Evolutionary conservation across 176 grass and related monocot genomes (phyloP).

Genomic region (Aegilops tauschii): DNA sequence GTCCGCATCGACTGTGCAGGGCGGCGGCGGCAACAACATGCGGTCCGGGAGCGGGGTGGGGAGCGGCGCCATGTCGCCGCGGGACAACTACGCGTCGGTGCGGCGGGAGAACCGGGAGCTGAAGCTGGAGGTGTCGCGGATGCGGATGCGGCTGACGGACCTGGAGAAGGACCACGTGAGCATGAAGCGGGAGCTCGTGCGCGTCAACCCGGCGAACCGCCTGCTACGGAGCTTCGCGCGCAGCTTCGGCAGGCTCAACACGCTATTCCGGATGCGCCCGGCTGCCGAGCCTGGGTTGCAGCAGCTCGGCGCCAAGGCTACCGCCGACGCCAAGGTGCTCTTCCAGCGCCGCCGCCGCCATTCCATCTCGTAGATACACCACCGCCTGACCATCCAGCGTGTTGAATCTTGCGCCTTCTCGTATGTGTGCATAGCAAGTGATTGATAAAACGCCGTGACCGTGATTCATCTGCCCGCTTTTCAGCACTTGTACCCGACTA

Average conservation of each 20-base stretch:
- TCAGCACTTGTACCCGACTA: not conserved
- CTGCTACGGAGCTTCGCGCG: conserved; percentile 71
- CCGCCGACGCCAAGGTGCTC: conserved; percentile 60
- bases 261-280: conserved; percentile 48
- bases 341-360: conserved; percentile 62
- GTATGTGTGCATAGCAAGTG: conserved; percentile 35
- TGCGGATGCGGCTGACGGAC: conserved; percentile 90
- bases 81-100: conserved; percentile 97
- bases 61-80: conserved; percentile 83
- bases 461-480: not conserved
- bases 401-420: not conserved
- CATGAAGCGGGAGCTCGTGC: conserved; percentile 88
- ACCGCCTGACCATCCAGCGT: not conserved
- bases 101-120: conserved; percentile 90
- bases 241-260: conserved; percentile 48
- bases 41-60: conserved; percentile 78
- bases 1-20: not conserved
- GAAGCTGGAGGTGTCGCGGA: conserved; percentile 88
- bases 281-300: conserved; percentile 28
- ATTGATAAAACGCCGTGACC: not conserved
- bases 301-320: conserved; percentile 61
- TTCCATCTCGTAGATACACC: conserved; percentile 39
- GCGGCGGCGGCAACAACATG: conserved; percentile 34
- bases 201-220: conserved; percentile 70
- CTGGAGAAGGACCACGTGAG: conserved; percentile 97